Base-by-base conservation (phyloP, 2,329 filamentous ascomycete genomes). In the Fusarium camptoceras region DNA sequence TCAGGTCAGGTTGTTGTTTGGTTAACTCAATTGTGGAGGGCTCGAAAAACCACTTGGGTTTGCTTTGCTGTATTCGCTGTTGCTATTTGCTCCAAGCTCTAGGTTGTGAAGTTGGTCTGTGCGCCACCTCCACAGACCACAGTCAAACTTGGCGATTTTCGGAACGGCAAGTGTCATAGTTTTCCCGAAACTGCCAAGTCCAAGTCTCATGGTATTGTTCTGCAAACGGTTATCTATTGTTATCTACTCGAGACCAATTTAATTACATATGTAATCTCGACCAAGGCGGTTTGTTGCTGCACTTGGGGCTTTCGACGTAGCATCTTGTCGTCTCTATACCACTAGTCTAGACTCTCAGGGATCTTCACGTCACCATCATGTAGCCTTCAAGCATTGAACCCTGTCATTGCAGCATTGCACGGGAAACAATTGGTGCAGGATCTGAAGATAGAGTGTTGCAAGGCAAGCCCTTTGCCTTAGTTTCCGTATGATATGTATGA, bases 161-260 rank as follows among this genome's bases (percentile, higher is more conserved):
- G 64, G 64, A 64, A 56, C 56, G 54, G 61, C 54, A 66, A 69
- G 60, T 49, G 60, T 54, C 48, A 61, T 53, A 59, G 58, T 72
- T 72, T 72, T 67, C 69, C 69, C 69, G 66, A 66, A 44, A 49
- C 25, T 34, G 67, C 55, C 66, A 53, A 57, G 50, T 57, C 55
- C 50, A 48, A 44, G 50, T 57, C 42, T 12, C 20, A 39, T 34
- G 7, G 28, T 39, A 44, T 25, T 61, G 34, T 39, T 39, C 46
- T 61, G 49, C 18, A 65, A 47, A 22, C 20, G 24, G 50, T 31
- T 7, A 24, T 37, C 27, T 7, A 24, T 37, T 8, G 28, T 50
- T 15, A 37, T 43, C n/a, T n/a, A n/a, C n/a, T 27, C 12, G 8
- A 18, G 20, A 51, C n/a, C 6, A 25, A 27, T 39, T 22, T 28